phyloP scores from a whole-genome alignment of 805 yeast genomes.

The Saccharomycopsis sp. region DNA sequence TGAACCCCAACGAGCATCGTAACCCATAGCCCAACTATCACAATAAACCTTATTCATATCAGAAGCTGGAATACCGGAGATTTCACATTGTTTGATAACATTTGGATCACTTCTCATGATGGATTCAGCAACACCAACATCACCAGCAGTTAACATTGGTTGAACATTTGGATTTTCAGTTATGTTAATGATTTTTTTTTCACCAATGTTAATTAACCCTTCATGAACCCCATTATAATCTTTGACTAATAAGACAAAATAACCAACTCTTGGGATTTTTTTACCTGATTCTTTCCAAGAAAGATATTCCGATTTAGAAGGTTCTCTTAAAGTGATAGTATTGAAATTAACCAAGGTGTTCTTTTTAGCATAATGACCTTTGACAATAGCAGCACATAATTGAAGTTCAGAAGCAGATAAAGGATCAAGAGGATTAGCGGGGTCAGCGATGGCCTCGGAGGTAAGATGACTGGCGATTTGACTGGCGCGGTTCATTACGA shows the following conservation, averaged over 20 bases:
- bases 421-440: conserved; percentile 65
- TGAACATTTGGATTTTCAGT: conserved; percentile 49
- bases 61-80: conserved; percentile 54
- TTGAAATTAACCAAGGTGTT: conserved; percentile 45
- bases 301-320: conserved; percentile 50
- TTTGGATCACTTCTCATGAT: conserved; percentile 59
- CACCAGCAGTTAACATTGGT: conserved; percentile 66
- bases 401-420: conserved; percentile 53
- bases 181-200: conserved; percentile 36
- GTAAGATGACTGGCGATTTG: conserved; percentile 55
- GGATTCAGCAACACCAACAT: conserved; percentile 50
- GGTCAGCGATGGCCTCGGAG: conserved; percentile 40
- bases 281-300: conserved; percentile 56
- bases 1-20: conserved; percentile 72
- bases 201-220: conserved; percentile 52
- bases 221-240: conserved; percentile 58
- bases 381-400: conserved; percentile 43
- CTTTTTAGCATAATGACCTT: conserved; percentile 29
- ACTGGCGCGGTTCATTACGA: conserved; percentile 62
- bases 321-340: conserved; percentile 63
- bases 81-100: conserved; percentile 62
- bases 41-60: conserved; percentile 41
- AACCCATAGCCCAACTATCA: conserved; percentile 65
- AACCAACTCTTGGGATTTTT: conserved; percentile 63
- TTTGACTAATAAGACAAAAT: conserved; percentile 48